Evolutionary conservation across 2,329 filamentous ascomycete genomes (phyloP).

Genomic region (Cordyceps pruinosa): DNA sequence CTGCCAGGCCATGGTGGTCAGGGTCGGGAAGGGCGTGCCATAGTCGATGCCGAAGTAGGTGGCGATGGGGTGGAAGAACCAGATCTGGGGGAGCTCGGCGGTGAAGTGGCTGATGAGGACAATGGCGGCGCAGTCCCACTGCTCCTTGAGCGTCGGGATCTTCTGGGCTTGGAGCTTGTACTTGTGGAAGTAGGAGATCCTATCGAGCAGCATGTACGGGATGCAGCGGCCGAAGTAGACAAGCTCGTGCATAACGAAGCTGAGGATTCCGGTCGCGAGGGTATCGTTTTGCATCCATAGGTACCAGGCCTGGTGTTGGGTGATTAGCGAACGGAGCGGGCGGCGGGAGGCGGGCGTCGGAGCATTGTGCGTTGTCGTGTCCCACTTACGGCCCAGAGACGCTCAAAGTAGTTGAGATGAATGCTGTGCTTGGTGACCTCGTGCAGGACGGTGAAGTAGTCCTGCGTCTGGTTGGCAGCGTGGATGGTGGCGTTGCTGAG

Average conservation of each 20-base stretch:
- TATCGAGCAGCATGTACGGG: slow-evolving; percentile 89
- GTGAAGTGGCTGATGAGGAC: slow-evolving; percentile 95
- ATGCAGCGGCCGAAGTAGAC: slow-evolving; percentile 90
- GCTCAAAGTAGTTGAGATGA: slow-evolving; percentile 78
- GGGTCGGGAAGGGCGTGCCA: slow-evolving; percentile 78
- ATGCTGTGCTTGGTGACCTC: slow-evolving; percentile 69
- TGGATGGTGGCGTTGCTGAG: slow-evolving; percentile 45
- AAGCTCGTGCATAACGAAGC: slow-evolving; percentile 87
- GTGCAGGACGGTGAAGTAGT: slow-evolving; percentile 53
- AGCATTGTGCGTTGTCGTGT: slow-evolving; percentile 9
- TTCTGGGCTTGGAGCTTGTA: slow-evolving; percentile 93
- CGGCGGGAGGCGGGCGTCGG: background rate
- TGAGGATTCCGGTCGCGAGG: slow-evolving; percentile 94
- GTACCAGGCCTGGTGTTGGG: slow-evolving; percentile 66
- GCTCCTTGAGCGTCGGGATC: slow-evolving; percentile 85
- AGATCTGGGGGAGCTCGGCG: slow-evolving; percentile 96
- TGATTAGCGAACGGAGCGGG: slow-evolving; percentile 6
- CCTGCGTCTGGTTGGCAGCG: slow-evolving; percentile 41
- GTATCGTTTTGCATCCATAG: slow-evolving; percentile 97
- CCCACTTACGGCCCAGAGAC: slow-evolving; percentile 71
- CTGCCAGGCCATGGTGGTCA: slow-evolving; percentile 83
- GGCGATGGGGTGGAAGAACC: slow-evolving; percentile 96
- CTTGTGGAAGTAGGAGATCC: slow-evolving; percentile 77
- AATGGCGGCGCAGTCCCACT: slow-evolving; percentile 88
- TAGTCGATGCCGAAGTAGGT: slow-evolving; percentile 86